phyloP scores from a whole-genome alignment of 257 asterid genomes.

The Ajuga chamaepitys region DNA sequence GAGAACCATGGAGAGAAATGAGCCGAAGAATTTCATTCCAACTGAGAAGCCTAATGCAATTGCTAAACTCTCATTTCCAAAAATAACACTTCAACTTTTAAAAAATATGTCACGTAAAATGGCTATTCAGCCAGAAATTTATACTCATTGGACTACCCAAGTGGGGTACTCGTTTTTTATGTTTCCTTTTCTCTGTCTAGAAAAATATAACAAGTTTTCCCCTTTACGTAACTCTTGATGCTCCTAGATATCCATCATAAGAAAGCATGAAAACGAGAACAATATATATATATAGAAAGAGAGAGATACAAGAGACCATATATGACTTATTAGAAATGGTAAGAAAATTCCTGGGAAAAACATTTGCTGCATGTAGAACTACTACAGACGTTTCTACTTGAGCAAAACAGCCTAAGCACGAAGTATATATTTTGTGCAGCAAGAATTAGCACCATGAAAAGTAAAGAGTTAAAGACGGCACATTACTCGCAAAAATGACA shows the following conservation, averaged over 20 bases:
- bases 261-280: neutral
- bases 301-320: no score
- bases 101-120: neutral
- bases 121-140: neutral
- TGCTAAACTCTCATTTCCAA: neutral
- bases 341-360: no score
- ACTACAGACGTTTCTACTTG: neutral
- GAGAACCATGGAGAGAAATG: slow-evolving; percentile 5
- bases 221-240: neutral
- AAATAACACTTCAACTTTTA: neutral
- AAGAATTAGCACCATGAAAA: neutral
- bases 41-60: neutral
- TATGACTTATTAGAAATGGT: no score
- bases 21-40: slow-evolving; percentile 5
- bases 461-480: neutral
- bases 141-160: neutral
- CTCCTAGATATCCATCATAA: neutral
- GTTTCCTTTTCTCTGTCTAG: neutral
- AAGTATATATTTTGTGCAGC: neutral
- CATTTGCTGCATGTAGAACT: no score
- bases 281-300: neutral
- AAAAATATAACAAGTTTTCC: neutral
- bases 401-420: neutral
- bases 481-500: neutral
- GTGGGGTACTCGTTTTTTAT: neutral